Percentiles rank a stretch among this genome's conserved stretches.
These are phyloP conservation scores for Mycena rebaudengoi DNA, from an alignment of 768 basidiomycete genomes.

Conservation along the genomic window DNA sequence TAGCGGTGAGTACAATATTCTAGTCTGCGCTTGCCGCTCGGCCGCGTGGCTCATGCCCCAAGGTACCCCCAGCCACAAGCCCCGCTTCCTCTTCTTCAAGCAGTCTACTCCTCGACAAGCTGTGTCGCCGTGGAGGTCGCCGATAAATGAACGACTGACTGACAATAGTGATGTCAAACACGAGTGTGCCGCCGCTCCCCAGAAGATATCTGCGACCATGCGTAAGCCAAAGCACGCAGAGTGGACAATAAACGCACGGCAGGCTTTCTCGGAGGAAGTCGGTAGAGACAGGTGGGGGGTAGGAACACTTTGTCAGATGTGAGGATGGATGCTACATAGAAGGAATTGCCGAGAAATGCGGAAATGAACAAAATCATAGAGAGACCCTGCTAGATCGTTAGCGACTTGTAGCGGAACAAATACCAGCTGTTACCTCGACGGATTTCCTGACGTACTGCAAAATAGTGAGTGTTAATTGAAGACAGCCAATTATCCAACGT, in stretches of 20 bases:
- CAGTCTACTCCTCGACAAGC: conserved; percentile 12
- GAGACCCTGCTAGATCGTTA: conserved; percentile 67
- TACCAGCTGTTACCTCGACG: conserved; percentile 65
- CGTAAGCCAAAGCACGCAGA: neutral
- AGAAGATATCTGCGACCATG: conserved; percentile 75
- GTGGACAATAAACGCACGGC: conserved; percentile 64
- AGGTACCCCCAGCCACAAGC: conserved; percentile 16
- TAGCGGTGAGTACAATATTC: neutral
- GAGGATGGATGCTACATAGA: conserved; percentile 93
- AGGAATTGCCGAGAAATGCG: conserved; percentile 92
- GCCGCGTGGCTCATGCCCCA: conserved; percentile 2
- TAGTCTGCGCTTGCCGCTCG: neutral
- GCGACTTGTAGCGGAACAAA: neutral
- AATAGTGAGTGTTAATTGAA: neutral
- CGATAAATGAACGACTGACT: conserved; percentile 85
- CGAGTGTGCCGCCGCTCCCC: conserved; percentile 90
- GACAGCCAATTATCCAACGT: conserved; percentile 49
- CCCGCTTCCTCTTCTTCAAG: conserved; percentile 13
- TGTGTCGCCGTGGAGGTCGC: conserved; percentile 51
- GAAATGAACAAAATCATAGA: conserved; percentile 94
- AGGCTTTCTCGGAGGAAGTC: conserved; percentile 82
- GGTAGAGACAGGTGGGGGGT: conserved; percentile 66
- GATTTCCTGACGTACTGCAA: conserved; percentile 86
- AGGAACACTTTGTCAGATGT: conserved; percentile 69
- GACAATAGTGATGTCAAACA: conserved; percentile 94